Evolutionary conservation across 352 stramenopile species (phyloP), one percentile per base, ranked within the genome.

Genomic region (Phytophthora aleatoria): DNA sequence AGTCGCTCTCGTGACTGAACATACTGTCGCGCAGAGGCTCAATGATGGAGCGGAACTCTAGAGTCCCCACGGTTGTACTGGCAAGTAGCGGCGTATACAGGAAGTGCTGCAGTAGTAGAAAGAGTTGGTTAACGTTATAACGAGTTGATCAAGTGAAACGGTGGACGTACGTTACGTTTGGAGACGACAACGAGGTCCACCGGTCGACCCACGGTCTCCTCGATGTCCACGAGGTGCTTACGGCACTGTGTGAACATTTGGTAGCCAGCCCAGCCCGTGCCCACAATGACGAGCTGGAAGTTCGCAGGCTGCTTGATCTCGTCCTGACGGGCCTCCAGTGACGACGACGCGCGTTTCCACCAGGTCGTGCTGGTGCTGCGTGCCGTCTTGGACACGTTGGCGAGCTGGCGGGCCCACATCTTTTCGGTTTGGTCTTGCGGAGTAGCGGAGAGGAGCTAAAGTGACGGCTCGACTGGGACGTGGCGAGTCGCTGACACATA

Each of bases 41-140:
- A 67, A 98, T 94, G 68, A 99, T 98, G 26, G 85, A 96, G 6
- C 96, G 92, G 77, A 99, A 99, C 78, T 99, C 97, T 26, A 99
- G 79, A 24, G 97, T 99, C 0, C 83, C 92, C 33, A 97, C 91
- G 2, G 97, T 98, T 30, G 96, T 99, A 33, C 82, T 97, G 6
- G 97, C 95, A 9, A 99, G 79, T 54, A 99, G 73, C 20, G 97
- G 97, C 35, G 97, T 99, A 87, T 99, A 99, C 52, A 99, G 69
- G 72, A 99, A 99, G 75, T 99, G 97, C 83, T 94, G 53, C 20
- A 33, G 60, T 12, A 30, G 65, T 20, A 67, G 28, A 33, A 52
- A 38, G 11, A 20, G 30, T 63, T 35, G 54, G 35, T 27, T 12
- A 5, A 26, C 12, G 24, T 13, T 8, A 26, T 20, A 31, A 53